Conservation (phyloP, 2,329 filamentous ascomycete genomes). For the Aspergillus quadrilineatus region DNA sequence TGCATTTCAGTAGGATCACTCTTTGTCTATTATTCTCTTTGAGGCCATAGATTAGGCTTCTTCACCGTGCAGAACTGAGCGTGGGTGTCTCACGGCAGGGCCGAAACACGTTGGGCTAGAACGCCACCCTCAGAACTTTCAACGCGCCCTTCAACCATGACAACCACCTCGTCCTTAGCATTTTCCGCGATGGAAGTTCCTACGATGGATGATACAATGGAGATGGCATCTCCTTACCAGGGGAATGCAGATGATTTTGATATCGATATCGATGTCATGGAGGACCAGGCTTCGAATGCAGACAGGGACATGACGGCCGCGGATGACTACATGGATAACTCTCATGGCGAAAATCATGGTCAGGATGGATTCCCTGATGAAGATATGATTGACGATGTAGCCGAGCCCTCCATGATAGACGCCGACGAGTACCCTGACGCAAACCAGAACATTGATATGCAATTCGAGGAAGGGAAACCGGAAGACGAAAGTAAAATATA, state of each 20-base stretch:
- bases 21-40: neutral
- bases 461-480: slow-evolving; percentile 28
- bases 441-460: slow-evolving; percentile 31
- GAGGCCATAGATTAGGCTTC: neutral
- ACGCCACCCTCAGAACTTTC: slow-evolving; percentile 22
- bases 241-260: slow-evolving; percentile 52
- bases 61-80: neutral
- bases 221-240: slow-evolving; percentile 43
- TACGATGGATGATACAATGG: slow-evolving; percentile 45
- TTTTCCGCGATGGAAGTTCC: slow-evolving; percentile 39
- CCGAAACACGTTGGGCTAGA: slow-evolving; percentile 10
- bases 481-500: slow-evolving; percentile 36
- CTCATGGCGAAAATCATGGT: slow-evolving; percentile 32
- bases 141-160: slow-evolving; percentile 33
- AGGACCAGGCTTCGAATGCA: slow-evolving; percentile 59
- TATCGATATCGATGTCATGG: slow-evolving; percentile 59
- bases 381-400: slow-evolving; percentile 49
- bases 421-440: slow-evolving; percentile 31
- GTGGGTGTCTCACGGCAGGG: neutral
- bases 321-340: slow-evolving; percentile 37
- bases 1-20: neutral
- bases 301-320: slow-evolving; percentile 50
- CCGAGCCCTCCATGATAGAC: slow-evolving; percentile 41
- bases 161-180: slow-evolving; percentile 29
- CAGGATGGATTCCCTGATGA: slow-evolving; percentile 40